Evolutionary conservation across 768 basidiomycete genomes (phyloP).

Genomic region (Cyclocybe cylindracea): DNA sequence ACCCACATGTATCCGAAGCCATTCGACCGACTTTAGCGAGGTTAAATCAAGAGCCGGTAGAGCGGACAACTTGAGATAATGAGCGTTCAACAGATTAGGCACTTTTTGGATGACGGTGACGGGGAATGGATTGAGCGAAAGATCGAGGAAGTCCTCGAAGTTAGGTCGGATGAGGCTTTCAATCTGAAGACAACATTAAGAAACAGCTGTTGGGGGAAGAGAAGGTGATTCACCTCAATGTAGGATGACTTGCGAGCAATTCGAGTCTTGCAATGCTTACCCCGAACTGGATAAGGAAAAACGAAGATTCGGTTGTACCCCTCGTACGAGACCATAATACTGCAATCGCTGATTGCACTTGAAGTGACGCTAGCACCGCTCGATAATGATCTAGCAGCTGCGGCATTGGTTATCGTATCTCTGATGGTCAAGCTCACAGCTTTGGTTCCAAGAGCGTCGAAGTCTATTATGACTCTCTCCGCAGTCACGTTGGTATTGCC

Average conservation of each 20-base stretch:
- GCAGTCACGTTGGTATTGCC: too few relatives aligned
- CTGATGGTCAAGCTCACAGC: too few relatives aligned
- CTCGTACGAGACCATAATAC: constrained; percentile 7
- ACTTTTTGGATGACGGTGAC: constrained; percentile 11
- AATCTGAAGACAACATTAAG: neutral
- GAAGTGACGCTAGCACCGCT: too few relatives aligned
- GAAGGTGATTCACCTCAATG: neutral
- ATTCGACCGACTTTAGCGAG: constrained; percentile 13
- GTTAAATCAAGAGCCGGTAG: constrained; percentile 31
- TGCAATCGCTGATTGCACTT: neutral
- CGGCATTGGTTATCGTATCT: too few relatives aligned
- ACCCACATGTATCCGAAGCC: constrained; percentile 32
- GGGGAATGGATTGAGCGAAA: constrained; percentile 25
- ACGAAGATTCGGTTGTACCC: constrained; percentile 5
- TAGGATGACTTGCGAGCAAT: constrained; percentile 5
- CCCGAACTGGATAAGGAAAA: constrained; percentile 13
- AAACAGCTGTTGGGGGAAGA: neutral
- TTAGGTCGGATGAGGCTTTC: too few relatives aligned
- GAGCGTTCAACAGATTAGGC: constrained; percentile 33
- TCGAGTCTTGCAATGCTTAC: neutral
- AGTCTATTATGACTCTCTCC: too few relatives aligned
- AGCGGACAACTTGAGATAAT: constrained; percentile 36
- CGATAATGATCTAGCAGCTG: too few relatives aligned
- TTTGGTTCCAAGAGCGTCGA: too few relatives aligned
- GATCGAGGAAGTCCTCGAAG: too few relatives aligned